Base-by-base conservation (phyloP, 805 yeast genomes). In the Teunomyces stri region DNA sequence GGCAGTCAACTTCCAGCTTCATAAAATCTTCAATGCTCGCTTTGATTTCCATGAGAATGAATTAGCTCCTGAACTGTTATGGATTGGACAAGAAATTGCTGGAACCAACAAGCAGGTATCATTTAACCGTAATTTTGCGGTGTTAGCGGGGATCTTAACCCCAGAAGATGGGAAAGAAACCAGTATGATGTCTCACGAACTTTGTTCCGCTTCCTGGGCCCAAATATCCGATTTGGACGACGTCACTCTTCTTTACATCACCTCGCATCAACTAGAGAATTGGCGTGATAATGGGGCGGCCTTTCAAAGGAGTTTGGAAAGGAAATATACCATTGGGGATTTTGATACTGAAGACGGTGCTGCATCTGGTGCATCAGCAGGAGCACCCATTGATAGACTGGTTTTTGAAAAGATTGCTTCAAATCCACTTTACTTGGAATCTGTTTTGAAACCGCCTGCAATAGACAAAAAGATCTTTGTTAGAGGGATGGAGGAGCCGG, bases 131-230 rank as follows among this genome's bases (percentile, higher is more conserved):
- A 46, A 52, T 28, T 57, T 46, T 46, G 72, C 66, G 0, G 64
- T 60, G 6, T 58, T 62, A 6, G 60, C 62, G 1, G 74, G 74
- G 0, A 51, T 66, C 2, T 47, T 61, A 16, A 68, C 74, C 0
- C 72, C 72, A 1, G 38, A 37, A 1, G 53, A 48, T 22, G 68
- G 64, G 34, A 44, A 54, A 9, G 46, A 38, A 6, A 48, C 53
- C 1, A 43, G 47, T 7, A 46, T 56, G 4, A 36, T 50, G 13
- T 56, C 73, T 4, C 50, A 54, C 4, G 74, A 69, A 46, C 44
- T 69, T 6, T 69, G 74, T 48, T 66, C 72, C 10, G 51, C 70
- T 12, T 66, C 72, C 11, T 68, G 73, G 72, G 69, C 64, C 4
- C 74, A 69, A 49, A 36, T 66, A 2, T 54, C 53, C 37, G 68